Evolutionary conservation across 2,329 filamentous ascomycete species (phyloP), one percentile per base, ranked within the genome.

Genomic region (Pyricularia pennisetigena): DNA sequence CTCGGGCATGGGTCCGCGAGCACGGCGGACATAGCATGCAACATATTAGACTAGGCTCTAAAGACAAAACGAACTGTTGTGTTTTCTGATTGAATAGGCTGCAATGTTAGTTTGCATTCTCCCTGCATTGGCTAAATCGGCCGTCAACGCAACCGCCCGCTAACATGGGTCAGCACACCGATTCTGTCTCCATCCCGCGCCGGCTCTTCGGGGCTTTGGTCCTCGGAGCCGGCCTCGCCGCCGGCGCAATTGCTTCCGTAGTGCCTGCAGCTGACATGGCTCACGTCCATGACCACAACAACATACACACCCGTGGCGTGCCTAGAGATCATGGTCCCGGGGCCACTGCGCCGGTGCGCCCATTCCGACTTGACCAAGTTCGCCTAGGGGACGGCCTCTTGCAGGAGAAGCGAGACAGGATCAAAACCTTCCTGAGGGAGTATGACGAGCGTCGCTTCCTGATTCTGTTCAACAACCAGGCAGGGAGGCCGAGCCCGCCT

Each of bases 321-420:
- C 63, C 71, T 32, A 67, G 69, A 14, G 74, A 76, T 61, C 69
- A 71, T 1, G 75, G 75, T 14, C 72, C 74, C 3, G 75, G 75
- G 1, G 70, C 71, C 5, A 76, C 74, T 2, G 75, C 75, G 6
- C 75, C 75, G 2, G 73, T 77, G 30, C 74, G 75, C 23, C 75
- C 75, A 1, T 76, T 76, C 49, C 72, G 74, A 30, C 75, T 77
- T 16, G 73, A 76, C 67, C 75, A 76, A 62, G 75, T 77, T 0
- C 69, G 68, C n/a, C 72, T 77, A 0, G 75, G 74, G 24, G 68
- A 72, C 14, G 75, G 75, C 10, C 59, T 77, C 35, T 68, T 77
- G 57, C 75, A 76, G 67, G 75, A 77, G 68, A 77, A 77, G 68
- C 75, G 75, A 49, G 75, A 76, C 65, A 69, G 72, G n/a, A 72